Percentiles rank a stretch among this genome's conserved stretches.
These are phyloP conservation scores for Salicornia ramosissima DNA, from an alignment of 148 eudicot species.

Conservation along the genomic window DNA sequence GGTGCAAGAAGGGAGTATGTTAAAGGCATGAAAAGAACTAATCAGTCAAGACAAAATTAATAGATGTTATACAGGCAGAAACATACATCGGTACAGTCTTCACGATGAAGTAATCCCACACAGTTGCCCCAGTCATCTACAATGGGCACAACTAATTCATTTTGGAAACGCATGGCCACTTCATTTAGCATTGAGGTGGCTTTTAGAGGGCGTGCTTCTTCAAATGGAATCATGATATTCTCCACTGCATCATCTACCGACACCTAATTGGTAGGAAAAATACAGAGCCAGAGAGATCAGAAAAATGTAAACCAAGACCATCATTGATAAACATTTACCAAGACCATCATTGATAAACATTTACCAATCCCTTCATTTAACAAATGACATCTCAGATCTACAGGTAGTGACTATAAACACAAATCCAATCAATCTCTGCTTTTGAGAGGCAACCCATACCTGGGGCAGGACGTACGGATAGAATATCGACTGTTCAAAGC, in stretches of 20 bases:
- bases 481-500: conserved; percentile 43
- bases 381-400: neutral
- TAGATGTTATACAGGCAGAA: conserved; percentile 8
- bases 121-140: conserved; percentile 70
- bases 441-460: conserved; percentile 20
- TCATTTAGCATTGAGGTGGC: conserved; percentile 37
- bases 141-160: conserved; percentile 49
- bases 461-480: conserved; percentile 43
- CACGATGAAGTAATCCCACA: conserved; percentile 54
- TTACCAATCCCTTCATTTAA: neutral
- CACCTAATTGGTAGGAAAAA: conserved; percentile 30
- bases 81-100: conserved; percentile 59
- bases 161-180: conserved; percentile 46
- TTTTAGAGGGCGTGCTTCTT: conserved; percentile 48
- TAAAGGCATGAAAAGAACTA: neutral
- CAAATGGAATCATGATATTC: conserved; percentile 57
- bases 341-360: no score
- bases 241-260: conserved; percentile 51
- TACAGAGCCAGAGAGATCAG: neutral
- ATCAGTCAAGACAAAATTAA: neutral
- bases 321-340: neutral
- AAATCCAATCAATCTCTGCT: neutral
- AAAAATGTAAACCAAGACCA: neutral
- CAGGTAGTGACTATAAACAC: neutral
- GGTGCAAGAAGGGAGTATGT: neutral